Evolutionary conservation across 2,329 filamentous ascomycete species (phyloP), one percentile per base, ranked within the genome.

Genomic region (Biscogniauxia sp.): DNA sequence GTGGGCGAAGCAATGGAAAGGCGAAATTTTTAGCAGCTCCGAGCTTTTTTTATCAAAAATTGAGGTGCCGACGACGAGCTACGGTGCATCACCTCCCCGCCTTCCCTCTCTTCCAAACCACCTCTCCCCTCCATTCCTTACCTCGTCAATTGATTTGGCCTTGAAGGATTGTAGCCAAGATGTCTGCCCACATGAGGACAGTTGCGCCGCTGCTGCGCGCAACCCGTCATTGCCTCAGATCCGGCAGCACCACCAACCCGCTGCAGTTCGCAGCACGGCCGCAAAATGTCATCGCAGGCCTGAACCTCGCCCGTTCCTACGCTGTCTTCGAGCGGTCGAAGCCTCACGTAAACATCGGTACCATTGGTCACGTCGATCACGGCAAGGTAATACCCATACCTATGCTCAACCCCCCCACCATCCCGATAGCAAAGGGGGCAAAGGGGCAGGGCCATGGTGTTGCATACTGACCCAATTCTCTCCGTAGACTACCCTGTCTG

Each of bases 331-430:
- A 96, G 85, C 88, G 95, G 75, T 88, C 84, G 75, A 99, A 99
- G 86, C 95, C 95, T 62, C 95, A 99, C 78, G 94, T 99, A 69
- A 99, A 99, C 82, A 95, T 99, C 75, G 95, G 95, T 91, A 99
- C 95, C 71, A 99, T 99, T 81, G 95, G 95, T 72, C 95, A 99
- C 84, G 95, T 99, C 80, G 95, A 99, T 87, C 94, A 99, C 82
- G 94, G 94, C 83, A 99, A 99, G 91, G 93, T 96, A 81, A 37
- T 11, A 15, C 13, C 13, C 13, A 37, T 37, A 37, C 53, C 51
- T 11, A 32, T 28, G 17, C 17, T 49, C 23, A 23, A 23, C 23
- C 23, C 23, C 23, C 5, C 23, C 23, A 23, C 23, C 23, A 23
- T 5, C 23, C 23, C 2, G 5, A 23, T 23, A 23, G 2, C 23